phyloP scores from a whole-genome alignment of 2,329 filamentous ascomycete species.

The Colletotrichum chrysophilum region DNA sequence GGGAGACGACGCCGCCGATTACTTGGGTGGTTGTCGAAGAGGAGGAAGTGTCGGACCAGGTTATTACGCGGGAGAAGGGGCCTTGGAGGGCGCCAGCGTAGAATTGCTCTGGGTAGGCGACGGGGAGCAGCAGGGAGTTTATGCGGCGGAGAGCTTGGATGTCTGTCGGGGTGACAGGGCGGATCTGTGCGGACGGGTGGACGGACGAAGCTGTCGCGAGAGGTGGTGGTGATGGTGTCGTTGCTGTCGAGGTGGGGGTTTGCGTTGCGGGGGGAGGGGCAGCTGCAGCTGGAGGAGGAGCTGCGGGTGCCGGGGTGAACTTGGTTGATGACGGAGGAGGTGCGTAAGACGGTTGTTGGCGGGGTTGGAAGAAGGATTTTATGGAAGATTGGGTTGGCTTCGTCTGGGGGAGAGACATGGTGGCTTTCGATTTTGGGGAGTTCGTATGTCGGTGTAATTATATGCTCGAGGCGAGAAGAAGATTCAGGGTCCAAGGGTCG shows the following conservation, averaged over 20 bases:
- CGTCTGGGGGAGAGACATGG: slow-evolving; percentile 45
- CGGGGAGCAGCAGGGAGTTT: slow-evolving; percentile 68
- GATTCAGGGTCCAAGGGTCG: neutral
- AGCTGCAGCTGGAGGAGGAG: slow-evolving; percentile 25
- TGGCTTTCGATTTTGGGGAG: slow-evolving; percentile 34
- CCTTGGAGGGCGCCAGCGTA: slow-evolving; percentile 59
- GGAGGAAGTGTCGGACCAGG: slow-evolving; percentile 53
- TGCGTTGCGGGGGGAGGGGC: slow-evolving; percentile 29
- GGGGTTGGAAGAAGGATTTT: slow-evolving; percentile 65
- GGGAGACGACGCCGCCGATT: slow-evolving; percentile 67
- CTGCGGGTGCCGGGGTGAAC: slow-evolving; percentile 35
- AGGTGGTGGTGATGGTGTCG: slow-evolving; percentile 27
- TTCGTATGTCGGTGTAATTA: neutral
- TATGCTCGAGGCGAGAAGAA: too few species aligned
- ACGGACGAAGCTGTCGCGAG: slow-evolving; percentile 35
- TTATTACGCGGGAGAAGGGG: slow-evolving; percentile 65
- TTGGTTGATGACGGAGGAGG: slow-evolving; percentile 39
- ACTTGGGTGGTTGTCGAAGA: slow-evolving; percentile 38
- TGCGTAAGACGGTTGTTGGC: slow-evolving; percentile 46
- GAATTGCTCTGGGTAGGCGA: slow-evolving; percentile 69
- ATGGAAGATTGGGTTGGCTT: slow-evolving; percentile 60
- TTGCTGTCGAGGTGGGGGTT: slow-evolving; percentile 40
- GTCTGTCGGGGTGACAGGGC: slow-evolving; percentile 54
- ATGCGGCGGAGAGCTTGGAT: slow-evolving; percentile 66
- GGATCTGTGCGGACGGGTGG: slow-evolving; percentile 57